Evolutionary conservation across 441 rosid genomes (phyloP).

Genomic region (Euphorbia celastroides): DNA sequence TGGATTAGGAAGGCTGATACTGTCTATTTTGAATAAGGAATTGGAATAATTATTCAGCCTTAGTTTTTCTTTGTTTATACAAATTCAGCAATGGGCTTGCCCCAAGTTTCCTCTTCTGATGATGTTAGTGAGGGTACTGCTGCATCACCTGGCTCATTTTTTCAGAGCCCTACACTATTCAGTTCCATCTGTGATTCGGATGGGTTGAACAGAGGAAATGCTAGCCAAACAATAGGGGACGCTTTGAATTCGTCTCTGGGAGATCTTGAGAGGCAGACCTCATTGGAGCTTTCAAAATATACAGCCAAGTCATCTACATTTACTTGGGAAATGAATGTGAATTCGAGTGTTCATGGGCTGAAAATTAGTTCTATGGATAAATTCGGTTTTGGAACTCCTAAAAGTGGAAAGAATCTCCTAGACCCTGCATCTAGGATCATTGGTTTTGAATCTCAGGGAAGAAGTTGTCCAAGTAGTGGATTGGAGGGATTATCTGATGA

Average conservation of each 20-base stretch:
- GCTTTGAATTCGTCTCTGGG: slow-evolving; percentile 36
- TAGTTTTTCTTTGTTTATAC: slow-evolving; percentile 6
- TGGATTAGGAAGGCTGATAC: slow-evolving; percentile 18
- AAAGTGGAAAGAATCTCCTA: slow-evolving; percentile 30
- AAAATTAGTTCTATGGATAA: slow-evolving; percentile 35
- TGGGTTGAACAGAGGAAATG: slow-evolving; percentile 36
- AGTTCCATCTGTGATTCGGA: slow-evolving; percentile 53
- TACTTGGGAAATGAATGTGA: slow-evolving; percentile 26
- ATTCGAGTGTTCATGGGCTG: slow-evolving; percentile 39
- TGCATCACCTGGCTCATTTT: slow-evolving; percentile 33
- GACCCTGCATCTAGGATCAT: slow-evolving; percentile 70
- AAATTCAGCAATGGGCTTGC: slow-evolving; percentile 66
- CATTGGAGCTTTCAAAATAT: slow-evolving; percentile 38
- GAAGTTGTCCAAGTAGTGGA: slow-evolving; percentile 24
- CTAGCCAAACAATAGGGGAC: slow-evolving; percentile 24
- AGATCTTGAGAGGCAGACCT: slow-evolving; percentile 51
- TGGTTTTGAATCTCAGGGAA: slow-evolving; percentile 64
- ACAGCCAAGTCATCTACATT: slow-evolving; percentile 35
- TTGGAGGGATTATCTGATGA: slow-evolving; percentile 33
- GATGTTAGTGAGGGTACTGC: slow-evolving; percentile 39
- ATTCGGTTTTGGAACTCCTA: slow-evolving; percentile 28
- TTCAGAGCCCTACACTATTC: slow-evolving; percentile 46
- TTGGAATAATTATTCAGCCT: slow-evolving; percentile 20
- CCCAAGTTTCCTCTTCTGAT: slow-evolving; percentile 58
- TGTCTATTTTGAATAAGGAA: slow-evolving; percentile 4